phyloP scores from a whole-genome alignment of 2,329 filamentous ascomycete genomes.

The Ophiognomonia clavigignenti-juglandacearum region DNA sequence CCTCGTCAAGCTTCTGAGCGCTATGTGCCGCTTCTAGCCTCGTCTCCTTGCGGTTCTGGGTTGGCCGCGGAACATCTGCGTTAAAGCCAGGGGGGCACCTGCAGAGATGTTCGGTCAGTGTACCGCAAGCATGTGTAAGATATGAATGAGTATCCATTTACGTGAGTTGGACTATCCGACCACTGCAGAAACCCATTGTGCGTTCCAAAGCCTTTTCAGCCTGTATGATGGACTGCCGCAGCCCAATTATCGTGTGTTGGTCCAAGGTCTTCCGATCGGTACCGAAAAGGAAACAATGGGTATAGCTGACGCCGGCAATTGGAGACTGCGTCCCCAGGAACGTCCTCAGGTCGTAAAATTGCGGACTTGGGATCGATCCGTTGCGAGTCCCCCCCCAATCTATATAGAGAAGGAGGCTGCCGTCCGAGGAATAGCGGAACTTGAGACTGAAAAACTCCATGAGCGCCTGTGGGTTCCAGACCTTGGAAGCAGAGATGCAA shows the following conservation, averaged over 20 bases:
- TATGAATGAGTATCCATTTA: neutral
- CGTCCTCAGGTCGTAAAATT: neutral
- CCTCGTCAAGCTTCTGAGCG: no score
- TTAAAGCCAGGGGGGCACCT: neutral
- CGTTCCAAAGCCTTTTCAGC: neutral
- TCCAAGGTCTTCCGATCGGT: neutral
- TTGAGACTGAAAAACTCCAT: slow-evolving; percentile 12
- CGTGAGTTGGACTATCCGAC: slow-evolving; percentile 1
- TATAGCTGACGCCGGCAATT: slow-evolving; percentile 4
- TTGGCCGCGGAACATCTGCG: no score
- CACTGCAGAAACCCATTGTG: neutral
- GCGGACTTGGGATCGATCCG: neutral
- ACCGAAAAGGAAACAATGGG: slow-evolving; percentile 1
- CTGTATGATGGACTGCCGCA: neutral
- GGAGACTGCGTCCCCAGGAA: neutral
- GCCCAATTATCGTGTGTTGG: neutral
- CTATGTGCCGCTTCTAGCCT: no score
- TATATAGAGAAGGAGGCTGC: neutral
- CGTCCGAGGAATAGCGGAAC: slow-evolving; percentile 2
- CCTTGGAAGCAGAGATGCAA: slow-evolving; percentile 6
- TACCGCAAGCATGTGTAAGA: neutral
- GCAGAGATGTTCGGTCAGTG: neutral
- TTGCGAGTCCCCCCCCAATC: neutral
- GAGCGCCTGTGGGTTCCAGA: neutral
- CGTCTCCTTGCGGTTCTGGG: no score